Conservation (phyloP, 306 rosid genomes). For the Castanea mollissima region DNA sequence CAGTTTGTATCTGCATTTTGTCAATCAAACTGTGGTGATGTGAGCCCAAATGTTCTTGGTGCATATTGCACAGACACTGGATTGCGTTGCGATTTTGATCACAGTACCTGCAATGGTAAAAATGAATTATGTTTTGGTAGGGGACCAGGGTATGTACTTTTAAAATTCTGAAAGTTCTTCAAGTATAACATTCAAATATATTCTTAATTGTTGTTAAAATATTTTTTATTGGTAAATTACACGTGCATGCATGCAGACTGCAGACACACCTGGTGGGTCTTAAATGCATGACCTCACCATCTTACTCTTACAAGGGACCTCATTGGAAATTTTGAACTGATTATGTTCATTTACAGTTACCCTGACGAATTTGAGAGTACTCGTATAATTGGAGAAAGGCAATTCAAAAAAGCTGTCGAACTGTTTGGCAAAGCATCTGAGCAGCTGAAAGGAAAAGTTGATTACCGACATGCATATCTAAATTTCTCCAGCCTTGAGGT, state of each 20-base stretch:
- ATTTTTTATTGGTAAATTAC: too few relatives aligned
- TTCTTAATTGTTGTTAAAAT: too few relatives aligned
- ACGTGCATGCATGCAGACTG: too few relatives aligned
- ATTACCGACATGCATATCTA: constrained; percentile 70
- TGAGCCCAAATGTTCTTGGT: constrained; percentile 92
- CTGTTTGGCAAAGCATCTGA: constrained; percentile 68
- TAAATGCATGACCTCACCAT: too few relatives aligned
- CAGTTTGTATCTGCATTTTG: constrained; percentile 88
- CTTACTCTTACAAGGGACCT: too few relatives aligned
- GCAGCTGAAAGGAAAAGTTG: constrained; percentile 65
- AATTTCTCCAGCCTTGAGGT: constrained; percentile 79
- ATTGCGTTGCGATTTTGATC: constrained; percentile 90
- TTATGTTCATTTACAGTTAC: constrained; percentile 43
- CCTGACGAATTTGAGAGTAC: constrained; percentile 98
- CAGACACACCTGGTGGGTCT: too few relatives aligned
- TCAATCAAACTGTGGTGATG: constrained; percentile 95
- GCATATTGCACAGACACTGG: constrained; percentile 82
- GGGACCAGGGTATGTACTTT: constrained; percentile 77
- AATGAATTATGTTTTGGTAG: constrained; percentile 80
- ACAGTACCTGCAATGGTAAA: constrained; percentile 86
- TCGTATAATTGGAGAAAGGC: constrained; percentile 83
- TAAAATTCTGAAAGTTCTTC: neutral
- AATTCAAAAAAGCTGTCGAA: constrained; percentile 72
- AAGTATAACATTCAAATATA: neutral
- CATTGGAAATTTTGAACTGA: neutral